A percentile compares a stretch with the other conserved stretches of the same genome.
These are phyloP conservation scores for Phenoliferia sp. DNA, from an alignment of 1,284 basidiomycete species.

Conservation along the genomic window DNA sequence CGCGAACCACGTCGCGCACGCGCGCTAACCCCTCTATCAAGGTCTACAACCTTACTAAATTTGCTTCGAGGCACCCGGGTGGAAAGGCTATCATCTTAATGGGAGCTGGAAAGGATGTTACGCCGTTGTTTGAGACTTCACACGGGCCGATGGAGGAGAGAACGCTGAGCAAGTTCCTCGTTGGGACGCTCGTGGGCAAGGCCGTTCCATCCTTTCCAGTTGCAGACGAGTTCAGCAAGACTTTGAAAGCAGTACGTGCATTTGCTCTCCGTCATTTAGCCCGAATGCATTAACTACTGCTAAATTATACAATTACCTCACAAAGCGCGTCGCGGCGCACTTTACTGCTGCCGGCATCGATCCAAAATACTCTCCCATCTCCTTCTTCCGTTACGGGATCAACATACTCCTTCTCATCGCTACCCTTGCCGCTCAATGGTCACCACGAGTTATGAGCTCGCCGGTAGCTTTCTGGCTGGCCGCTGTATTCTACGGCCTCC, in stretches of 20 bases:
- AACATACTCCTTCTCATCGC: not conserved
- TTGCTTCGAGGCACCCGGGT: not conserved
- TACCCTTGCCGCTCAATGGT: not conserved
- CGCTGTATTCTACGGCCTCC: not conserved
- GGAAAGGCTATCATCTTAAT: not conserved
- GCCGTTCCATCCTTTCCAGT: not conserved
- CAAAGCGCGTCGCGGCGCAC: not conserved
- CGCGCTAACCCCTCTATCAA: not conserved
- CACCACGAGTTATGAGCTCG: not conserved
- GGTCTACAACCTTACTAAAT: conserved; percentile 2
- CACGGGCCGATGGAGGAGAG: not conserved
- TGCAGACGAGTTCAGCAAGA: not conserved
- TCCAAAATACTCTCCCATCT: not conserved
- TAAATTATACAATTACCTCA: not conserved
- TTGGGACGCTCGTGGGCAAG: not conserved
- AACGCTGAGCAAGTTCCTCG: not conserved
- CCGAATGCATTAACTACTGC: no score
- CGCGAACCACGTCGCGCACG: not conserved
- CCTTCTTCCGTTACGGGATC: not conserved
- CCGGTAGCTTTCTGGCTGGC: not conserved
- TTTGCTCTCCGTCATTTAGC: not conserved
- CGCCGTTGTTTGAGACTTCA: not conserved
- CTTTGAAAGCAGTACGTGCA: not conserved
- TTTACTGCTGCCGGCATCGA: not conserved
- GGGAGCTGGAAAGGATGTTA: not conserved